A percentile compares a stretch with the other conserved stretches of the same genome.
Evolutionary conservation across 73 alveolate species (phyloP).

Genomic region (Paramecium biaurelia): DNA sequence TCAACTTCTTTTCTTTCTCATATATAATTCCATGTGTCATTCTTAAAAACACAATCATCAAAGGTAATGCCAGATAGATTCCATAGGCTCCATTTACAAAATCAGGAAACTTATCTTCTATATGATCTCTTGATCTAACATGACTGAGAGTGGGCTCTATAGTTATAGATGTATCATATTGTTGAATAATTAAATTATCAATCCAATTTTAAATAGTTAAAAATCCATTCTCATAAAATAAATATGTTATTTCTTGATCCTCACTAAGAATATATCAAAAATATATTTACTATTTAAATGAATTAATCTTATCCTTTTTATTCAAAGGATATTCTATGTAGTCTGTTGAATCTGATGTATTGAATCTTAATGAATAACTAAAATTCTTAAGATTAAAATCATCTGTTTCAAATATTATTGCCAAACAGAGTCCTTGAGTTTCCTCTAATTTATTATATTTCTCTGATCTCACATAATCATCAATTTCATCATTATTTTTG

Average conservation of each 20-base stretch:
- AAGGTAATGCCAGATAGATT: slow-evolving; percentile 77
- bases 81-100: slow-evolving; percentile 57
- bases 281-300: neutral
- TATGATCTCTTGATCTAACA: neutral
- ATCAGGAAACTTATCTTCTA: neutral
- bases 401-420: neutral
- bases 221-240: neutral
- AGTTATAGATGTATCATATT: neutral
- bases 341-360: slow-evolving; percentile 14
- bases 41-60: slow-evolving; percentile 80
- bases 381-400: neutral
- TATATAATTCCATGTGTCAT: slow-evolving; percentile 78
- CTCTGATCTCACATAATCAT: neutral
- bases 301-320: neutral
- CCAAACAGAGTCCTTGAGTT: neutral
- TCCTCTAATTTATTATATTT: neutral
- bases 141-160: neutral
- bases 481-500: neutral
- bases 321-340: neutral
- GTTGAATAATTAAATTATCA: neutral
- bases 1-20: slow-evolving; percentile 90
- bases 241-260: neutral
- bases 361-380: slow-evolving; percentile 5
- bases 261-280: neutral
- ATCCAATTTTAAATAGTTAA: neutral